These are phyloP conservation scores for Colletotrichum aenigma DNA, from an alignment of 2,329 filamentous ascomycete species.

Conservation along the genomic window DNA sequence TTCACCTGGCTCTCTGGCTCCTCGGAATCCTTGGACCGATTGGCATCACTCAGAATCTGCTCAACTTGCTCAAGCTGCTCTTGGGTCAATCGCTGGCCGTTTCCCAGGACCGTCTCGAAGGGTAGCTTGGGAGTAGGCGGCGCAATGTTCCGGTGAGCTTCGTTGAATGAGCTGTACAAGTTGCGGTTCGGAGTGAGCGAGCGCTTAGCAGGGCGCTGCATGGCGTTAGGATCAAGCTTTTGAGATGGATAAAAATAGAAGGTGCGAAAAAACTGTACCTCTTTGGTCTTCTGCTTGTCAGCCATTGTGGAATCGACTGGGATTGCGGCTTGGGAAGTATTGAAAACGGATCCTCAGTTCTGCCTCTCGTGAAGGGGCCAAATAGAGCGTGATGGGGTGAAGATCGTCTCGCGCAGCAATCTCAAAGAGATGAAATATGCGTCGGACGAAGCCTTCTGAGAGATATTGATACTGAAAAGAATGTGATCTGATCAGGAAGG, in stretches of 20 bases:
- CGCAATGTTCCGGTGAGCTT: constrained; percentile 18
- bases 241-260: background rate
- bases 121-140: background rate
- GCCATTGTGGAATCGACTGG: background rate
- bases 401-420: background rate
- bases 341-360: background rate
- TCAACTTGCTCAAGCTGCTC: constrained; percentile 17
- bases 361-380: background rate
- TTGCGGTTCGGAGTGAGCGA: constrained; percentile 16
- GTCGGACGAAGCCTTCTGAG: background rate
- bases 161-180: constrained; percentile 13
- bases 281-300: background rate
- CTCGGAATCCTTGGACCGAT: background rate
- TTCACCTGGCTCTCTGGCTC: background rate
- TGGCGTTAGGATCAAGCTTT: background rate
- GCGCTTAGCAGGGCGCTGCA: constrained; percentile 4
- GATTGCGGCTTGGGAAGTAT: background rate
- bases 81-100: background rate
- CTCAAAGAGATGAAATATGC: background rate
- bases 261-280: background rate
- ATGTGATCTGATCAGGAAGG: background rate
- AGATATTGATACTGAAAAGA: background rate
- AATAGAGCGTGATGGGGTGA: background rate
- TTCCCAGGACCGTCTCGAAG: background rate
- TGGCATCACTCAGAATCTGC: background rate